A percentile compares a stretch with the other conserved stretches of the same genome.
phyloP scores from a whole-genome alignment of 805 yeast genomes.

The Metschnikowia colocasiae region DNA sequence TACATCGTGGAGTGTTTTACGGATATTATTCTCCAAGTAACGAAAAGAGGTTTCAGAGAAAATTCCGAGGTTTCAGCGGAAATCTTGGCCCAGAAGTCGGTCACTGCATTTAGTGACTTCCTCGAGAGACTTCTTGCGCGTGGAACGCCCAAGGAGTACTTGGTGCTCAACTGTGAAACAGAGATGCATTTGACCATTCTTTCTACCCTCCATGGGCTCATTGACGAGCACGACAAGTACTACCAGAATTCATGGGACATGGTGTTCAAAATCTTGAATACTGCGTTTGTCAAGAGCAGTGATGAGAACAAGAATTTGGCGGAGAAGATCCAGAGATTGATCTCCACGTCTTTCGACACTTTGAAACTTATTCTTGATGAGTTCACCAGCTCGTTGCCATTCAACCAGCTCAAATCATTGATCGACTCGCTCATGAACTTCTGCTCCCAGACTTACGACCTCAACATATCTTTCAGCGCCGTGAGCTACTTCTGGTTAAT shows the following conservation, averaged over 20 bases:
- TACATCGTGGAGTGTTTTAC: conserved; percentile 52
- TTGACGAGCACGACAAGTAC: conserved; percentile 72
- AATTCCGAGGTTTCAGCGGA: conserved; percentile 19
- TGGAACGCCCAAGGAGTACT: conserved; percentile 38
- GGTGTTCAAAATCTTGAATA: conserved; percentile 58
- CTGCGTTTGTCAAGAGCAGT: conserved; percentile 46
- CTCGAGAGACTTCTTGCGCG: conserved; percentile 40
- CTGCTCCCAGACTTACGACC: conserved; percentile 64
- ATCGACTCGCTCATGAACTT: conserved; percentile 72
- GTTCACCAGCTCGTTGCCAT: conserved; percentile 69
- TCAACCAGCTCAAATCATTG: conserved; percentile 55
- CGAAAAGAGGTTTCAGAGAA: conserved; percentile 38
- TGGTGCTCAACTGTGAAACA: conserved; percentile 55
- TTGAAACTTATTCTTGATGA: conserved; percentile 83
- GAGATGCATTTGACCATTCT: conserved; percentile 63
- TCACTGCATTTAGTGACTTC: conserved; percentile 46
- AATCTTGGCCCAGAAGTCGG: conserved; percentile 45
- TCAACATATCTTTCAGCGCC: conserved; percentile 87
- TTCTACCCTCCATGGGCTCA: conserved; percentile 62
- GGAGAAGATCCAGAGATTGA: conserved; percentile 49
- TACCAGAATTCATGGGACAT: conserved; percentile 65
- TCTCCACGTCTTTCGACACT: conserved; percentile 73
- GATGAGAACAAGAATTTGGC: conserved; percentile 29
- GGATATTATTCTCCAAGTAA: conserved; percentile 40
- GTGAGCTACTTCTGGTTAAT: conserved; percentile 90